These are phyloP conservation scores for Saccharomycopsis amapae DNA, from an alignment of 805 yeast genomes.

Conservation along the genomic window DNA sequence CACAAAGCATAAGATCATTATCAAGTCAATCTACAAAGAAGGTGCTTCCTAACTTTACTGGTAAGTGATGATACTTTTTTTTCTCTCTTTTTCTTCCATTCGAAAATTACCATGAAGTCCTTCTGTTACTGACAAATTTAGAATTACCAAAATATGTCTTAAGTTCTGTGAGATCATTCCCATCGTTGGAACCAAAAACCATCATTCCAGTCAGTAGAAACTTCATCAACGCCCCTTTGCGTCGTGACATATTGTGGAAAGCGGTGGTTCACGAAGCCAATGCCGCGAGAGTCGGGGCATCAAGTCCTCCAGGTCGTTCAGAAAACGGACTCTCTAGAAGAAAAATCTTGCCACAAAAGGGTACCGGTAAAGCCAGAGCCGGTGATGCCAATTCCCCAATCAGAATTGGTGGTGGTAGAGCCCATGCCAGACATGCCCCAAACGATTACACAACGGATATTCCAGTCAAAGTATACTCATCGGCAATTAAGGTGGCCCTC, in stretches of 20 bases:
- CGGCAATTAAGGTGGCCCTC: constrained; percentile 76
- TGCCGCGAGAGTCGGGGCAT: constrained; percentile 79
- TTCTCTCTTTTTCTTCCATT: no score
- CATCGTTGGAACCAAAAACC: constrained; percentile 79
- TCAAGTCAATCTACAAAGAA: no score
- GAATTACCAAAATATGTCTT: constrained; percentile 55
- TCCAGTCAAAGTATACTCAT: constrained; percentile 63
- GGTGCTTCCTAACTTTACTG: no score
- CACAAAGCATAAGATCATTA: no score
- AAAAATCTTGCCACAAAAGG: constrained; percentile 85
- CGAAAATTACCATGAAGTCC: no score
- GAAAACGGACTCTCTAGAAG: constrained; percentile 79
- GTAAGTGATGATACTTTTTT: no score
- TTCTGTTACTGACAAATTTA: constrained; percentile 1
- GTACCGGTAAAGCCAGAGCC: constrained; percentile 88
- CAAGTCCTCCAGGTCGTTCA: constrained; percentile 79
- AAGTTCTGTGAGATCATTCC: constrained; percentile 75
- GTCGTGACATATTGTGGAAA: constrained; percentile 90
- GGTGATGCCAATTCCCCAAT: constrained; percentile 96
- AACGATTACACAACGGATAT: constrained; percentile 78
- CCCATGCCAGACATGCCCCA: constrained; percentile 85
- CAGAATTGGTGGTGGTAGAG: constrained; percentile 82
- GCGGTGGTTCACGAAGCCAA: constrained; percentile 93
- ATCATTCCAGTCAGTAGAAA: constrained; percentile 68
- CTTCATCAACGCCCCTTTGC: constrained; percentile 65